Evolutionary conservation across 257 asterid genomes (phyloP).

Genomic region (Plantago ovata): DNA sequence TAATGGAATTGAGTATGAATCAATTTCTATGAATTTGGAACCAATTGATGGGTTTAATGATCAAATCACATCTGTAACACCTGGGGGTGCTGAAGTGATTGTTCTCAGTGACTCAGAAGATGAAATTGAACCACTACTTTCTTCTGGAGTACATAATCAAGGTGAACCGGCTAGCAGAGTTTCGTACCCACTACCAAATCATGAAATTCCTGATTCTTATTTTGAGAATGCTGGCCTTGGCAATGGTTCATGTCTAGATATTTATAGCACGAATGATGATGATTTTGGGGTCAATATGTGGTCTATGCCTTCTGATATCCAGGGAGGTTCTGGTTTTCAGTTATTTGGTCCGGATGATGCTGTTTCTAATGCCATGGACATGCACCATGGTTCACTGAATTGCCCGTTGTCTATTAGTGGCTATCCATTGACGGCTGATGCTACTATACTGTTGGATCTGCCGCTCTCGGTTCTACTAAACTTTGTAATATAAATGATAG

Average conservation of each 20-base stretch:
- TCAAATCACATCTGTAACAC: conserved; percentile 36
- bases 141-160: conserved; percentile 40
- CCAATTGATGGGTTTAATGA: conserved; percentile 37
- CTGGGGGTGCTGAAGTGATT: conserved; percentile 63
- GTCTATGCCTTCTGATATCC: conserved; percentile 72
- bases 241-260: conserved; percentile 46
- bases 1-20: conserved; percentile 66
- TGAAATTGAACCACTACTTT: conserved; percentile 43
- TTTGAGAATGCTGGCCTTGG: conserved; percentile 49
- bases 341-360: conserved; percentile 76
- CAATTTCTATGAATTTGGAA: conserved; percentile 54
- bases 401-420: conserved; percentile 54
- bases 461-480: conserved; percentile 34
- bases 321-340: conserved; percentile 74
- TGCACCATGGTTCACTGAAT: conserved; percentile 52
- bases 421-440: conserved; percentile 46
- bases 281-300: conserved; percentile 69
- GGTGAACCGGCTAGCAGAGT: conserved; percentile 32
- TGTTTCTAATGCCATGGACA: conserved; percentile 56
- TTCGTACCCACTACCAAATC: conserved; percentile 41
- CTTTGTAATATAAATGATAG: conserved; percentile 46
- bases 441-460: conserved; percentile 36
- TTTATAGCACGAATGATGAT: conserved; percentile 53
- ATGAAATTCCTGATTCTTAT: conserved; percentile 56
- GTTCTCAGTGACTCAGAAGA: conserved; percentile 91